Evolutionary conservation across 352 stramenopile species (phyloP).

Genomic region (Globisporangium heterothallicum): DNA sequence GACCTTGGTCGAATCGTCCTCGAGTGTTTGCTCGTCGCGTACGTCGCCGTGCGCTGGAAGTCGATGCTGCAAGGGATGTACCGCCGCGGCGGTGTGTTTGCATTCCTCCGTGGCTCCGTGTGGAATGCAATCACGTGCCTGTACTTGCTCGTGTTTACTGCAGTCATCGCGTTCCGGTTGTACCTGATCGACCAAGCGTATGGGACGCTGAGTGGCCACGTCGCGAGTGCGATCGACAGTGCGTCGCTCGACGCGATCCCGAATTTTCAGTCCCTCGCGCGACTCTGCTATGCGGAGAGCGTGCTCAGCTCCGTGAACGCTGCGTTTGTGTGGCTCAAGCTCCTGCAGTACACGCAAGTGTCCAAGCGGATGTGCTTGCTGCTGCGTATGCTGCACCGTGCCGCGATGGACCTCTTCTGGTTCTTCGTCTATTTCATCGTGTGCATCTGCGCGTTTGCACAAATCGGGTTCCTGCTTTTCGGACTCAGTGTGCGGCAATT

Average conservation of each 20-base stretch:
- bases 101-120: conserved; percentile 23
- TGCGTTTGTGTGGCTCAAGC: conserved; percentile 50
- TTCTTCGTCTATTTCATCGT: conserved; percentile 56
- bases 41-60: conserved; percentile 38
- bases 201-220: conserved; percentile 38
- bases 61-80: conserved; percentile 28
- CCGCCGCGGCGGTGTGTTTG: conserved; percentile 18
- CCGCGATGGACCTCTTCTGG: conserved; percentile 48
- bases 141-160: conserved; percentile 41
- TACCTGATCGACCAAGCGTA: conserved; percentile 53
- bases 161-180: conserved; percentile 45
- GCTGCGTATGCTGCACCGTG: conserved; percentile 43
- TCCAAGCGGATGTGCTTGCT: conserved; percentile 56
- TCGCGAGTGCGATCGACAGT: conserved; percentile 16
- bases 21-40: conserved; percentile 45
- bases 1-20: conserved; percentile 34
- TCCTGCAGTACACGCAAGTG: conserved; percentile 70
- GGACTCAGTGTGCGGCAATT: conserved; percentile 47
- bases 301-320: conserved; percentile 43
- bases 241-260: conserved; percentile 25
- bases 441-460: conserved; percentile 55
- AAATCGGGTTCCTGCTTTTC: conserved; percentile 64
- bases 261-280: conserved; percentile 32
- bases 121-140: conserved; percentile 35
- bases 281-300: conserved; percentile 31